Base-by-base conservation (phyloP, 768 basidiomycete species). In the Psilocybe cubensis region DNA sequence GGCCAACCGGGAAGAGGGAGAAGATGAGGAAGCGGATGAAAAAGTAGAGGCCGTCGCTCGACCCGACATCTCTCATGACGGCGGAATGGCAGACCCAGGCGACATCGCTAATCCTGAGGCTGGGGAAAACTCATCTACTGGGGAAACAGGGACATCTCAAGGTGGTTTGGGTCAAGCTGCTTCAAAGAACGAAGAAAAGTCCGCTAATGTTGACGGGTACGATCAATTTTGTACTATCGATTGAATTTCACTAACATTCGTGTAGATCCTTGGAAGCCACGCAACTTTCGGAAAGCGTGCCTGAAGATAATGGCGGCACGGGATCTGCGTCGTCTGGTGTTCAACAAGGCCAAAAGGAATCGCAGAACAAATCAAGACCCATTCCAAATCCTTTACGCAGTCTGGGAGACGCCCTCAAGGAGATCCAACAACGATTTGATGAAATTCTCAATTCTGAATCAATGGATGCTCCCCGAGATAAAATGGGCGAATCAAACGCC, bases 391-490 rank as follows among this genome's bases (percentile, higher is more conserved):
- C 88, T 3, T 72, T 87, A 33, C 91, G 94, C 48, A 90, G 85
- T 61, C 84, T 95, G 2, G 94, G 94, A 27, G 94, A 97, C 65
- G 83, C 90, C 0, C 70, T 92, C 50, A 84, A 89, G 62, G 89
- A 96, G 64, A 89, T 96, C 52, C 86, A 83, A 47, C 85, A 89
- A 58, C 86, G 88, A n/a, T 85, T 94, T 61, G 86, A 95, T 56
- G 89, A 93, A 57, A 96, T 98, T 58, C 74, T 89, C 53, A 75
- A 82, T 52, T 68, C 74, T 7, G 69, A 75, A 54, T 60, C 70
- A 18, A 64, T 52, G 11, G 72, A 77, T n/a, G 47, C 48, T 27
- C 69, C 72, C 2, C 72, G 69, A 49, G 73, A 79, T 38, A 66
- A 70, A n/a, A 59, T 67, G 18, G 75, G 77, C 40, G 75, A 81